A percentile compares a stretch with the other conserved stretches of the same genome.
Conservation (phyloP, 345 rosid species). For the Pseudoturritis turrita region DNA sequence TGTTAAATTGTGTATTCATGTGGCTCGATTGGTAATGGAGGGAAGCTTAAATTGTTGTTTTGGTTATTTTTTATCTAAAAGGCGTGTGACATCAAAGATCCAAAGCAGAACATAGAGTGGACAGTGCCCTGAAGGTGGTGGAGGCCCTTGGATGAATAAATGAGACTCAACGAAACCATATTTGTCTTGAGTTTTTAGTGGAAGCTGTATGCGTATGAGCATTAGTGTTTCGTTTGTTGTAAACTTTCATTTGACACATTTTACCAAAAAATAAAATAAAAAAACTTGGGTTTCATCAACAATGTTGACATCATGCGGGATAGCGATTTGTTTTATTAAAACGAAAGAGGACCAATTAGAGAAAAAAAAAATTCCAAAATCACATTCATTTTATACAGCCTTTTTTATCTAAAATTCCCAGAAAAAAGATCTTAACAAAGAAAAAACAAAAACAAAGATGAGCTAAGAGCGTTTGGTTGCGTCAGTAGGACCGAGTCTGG, state of each 20-base stretch:
- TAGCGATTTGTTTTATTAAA: neutral
- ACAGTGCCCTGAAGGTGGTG: constrained; percentile 96
- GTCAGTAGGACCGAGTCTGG: neutral
- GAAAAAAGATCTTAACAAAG: neutral
- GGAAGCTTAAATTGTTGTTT: neutral
- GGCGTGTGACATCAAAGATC: constrained; percentile 93
- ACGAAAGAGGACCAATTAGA: neutral
- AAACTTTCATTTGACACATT: neutral
- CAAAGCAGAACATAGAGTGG: constrained; percentile 93
- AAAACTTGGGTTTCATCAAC: neutral
- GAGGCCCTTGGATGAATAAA: constrained; percentile 62
- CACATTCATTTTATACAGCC: constrained; percentile 5
- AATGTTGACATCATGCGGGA: neutral
- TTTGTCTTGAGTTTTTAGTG: neutral
- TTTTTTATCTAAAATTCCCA: neutral
- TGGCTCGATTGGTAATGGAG: neutral
- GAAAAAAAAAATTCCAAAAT: neutral
- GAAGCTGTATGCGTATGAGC: neutral
- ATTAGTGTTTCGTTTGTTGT: neutral
- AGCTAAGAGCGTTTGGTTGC: neutral
- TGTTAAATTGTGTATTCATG: too few species aligned
- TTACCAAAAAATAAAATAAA: too few species aligned
- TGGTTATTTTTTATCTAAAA: neutral
- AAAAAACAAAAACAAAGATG: neutral
- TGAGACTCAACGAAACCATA: neutral